Base-by-base conservation (phyloP, 1,284 basidiomycete species). In the Ustilago crameri region DNA sequence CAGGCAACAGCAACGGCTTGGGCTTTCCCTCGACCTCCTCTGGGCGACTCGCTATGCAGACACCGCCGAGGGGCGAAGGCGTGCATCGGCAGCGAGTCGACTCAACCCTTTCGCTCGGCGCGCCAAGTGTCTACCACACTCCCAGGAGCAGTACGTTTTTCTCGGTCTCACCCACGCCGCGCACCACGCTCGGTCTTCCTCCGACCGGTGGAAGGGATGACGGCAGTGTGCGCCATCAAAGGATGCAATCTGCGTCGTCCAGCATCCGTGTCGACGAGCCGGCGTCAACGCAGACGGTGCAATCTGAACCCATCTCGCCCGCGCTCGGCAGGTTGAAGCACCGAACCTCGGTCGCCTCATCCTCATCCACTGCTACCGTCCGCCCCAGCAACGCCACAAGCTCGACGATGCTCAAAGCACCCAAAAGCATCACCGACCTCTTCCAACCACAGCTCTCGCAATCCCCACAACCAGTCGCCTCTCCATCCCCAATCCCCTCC, bases 111-210 rank as follows among this genome's bases (percentile, higher is more conserved):
- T 64, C 60, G 35, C 18, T 67, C 10, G 56, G 49, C 26, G 70
- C 76, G 4, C 61, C 72, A 3, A 59, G 48, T 18, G 57, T 79
- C 4, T 79, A 79, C 41, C 74, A 79, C 34, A 78, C 77, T 24
- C 74, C 76, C 15, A 30, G 75, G 4, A 68, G 74, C 45, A 78
- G 75, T 40, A 70, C 68, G 9, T 53, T 74, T 37, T 62, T 77
- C 49, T 56, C 62, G 27, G 52, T 48, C 14, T 62, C 59, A 20
- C 75, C 75, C 2, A 62, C 54, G 14, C 52, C 55, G 2, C 52
- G 57, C 0, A 56, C 59, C 12, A 54, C 59, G 7, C 37, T 58
- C 1, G 51, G 57, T 9, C 9, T 56, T 9, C 43, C 52, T 0
- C 23, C 8, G n/a, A 8, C 23, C 30, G 15, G 18, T 20, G 30